A percentile compares a stretch with the other conserved stretches of the same genome.
Evolutionary conservation across 345 rosid genomes (phyloP).

Genomic region (Brassica juncea): DNA sequence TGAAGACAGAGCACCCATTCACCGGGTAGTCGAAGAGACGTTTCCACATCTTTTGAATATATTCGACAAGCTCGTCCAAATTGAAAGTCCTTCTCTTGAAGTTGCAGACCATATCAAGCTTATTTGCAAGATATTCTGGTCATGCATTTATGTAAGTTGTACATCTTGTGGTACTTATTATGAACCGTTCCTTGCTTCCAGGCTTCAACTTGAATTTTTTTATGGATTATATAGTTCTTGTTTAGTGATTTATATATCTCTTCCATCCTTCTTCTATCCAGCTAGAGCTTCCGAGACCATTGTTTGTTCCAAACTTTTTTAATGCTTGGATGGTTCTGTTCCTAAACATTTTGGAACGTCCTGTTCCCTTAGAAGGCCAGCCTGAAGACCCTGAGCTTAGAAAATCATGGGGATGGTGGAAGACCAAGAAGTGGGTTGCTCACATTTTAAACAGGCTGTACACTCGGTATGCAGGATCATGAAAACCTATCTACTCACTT

Average conservation of each 20-base stretch:
- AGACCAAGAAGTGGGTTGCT: slow-evolving; percentile 97
- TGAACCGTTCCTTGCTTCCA: slow-evolving; percentile 1
- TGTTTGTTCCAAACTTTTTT: slow-evolving; percentile 77
- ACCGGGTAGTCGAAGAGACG: slow-evolving; percentile 76
- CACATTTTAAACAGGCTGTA: slow-evolving; percentile 95
- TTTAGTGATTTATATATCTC: neutral
- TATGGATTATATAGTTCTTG: neutral
- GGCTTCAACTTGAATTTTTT: slow-evolving; percentile 19
- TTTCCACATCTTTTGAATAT: slow-evolving; percentile 82
- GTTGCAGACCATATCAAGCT: slow-evolving; percentile 97
- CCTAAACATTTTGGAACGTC: slow-evolving; percentile 87
- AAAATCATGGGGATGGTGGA: slow-evolving; percentile 99
- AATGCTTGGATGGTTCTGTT: slow-evolving; percentile 95
- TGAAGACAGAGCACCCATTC: slow-evolving; percentile 91
- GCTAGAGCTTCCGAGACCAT: slow-evolving; percentile 97
- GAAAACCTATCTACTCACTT: neutral
- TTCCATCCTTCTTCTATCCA: slow-evolving; percentile 36
- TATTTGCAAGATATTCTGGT: slow-evolving; percentile 98
- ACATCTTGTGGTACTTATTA: slow-evolving; percentile 21
- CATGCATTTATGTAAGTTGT: slow-evolving; percentile 88
- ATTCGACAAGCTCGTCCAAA: slow-evolving; percentile 73
- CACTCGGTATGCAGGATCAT: slow-evolving; percentile 59
- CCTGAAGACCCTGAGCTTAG: slow-evolving; percentile 86
- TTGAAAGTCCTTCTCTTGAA: slow-evolving; percentile 80
- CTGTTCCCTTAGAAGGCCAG: slow-evolving; percentile 87